Evolutionary conservation across 345 rosid species (phyloP).

Genomic region (Corymbia maculata): DNA sequence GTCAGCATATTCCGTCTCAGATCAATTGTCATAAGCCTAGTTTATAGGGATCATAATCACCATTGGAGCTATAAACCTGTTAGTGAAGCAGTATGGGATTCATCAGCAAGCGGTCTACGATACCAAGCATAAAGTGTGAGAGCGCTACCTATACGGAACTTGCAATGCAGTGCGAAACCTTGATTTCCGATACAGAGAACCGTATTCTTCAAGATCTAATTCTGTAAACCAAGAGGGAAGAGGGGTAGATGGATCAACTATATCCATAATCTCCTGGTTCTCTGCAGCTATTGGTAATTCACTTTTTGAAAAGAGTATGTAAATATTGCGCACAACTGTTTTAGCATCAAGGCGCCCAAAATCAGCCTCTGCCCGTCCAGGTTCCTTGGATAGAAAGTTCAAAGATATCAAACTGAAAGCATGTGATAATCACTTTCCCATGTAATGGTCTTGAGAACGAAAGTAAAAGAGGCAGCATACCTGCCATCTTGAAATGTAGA

Average conservation of each 20-base stretch:
- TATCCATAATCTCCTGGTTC: conserved; percentile 50
- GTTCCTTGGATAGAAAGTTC: neutral
- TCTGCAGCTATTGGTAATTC: conserved; percentile 46
- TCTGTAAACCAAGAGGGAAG: conserved; percentile 49
- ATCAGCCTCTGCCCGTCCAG: neutral
- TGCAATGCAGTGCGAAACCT: conserved; percentile 41
- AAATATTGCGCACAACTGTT: conserved; percentile 21
- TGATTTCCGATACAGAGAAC: conserved; percentile 39
- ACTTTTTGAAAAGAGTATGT: conserved; percentile 39
- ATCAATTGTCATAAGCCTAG: neutral
- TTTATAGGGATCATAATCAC: neutral
- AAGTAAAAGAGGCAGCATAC: conserved; percentile 1
- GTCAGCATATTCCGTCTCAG: neutral
- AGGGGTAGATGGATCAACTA: conserved; percentile 40
- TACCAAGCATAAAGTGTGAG: neutral
- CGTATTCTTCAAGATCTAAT: conserved; percentile 38
- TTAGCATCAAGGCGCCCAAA: neutral
- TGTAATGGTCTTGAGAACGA: neutral
- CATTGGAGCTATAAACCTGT: neutral
- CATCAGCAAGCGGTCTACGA: neutral
- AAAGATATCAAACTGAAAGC: neutral
- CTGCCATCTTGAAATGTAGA: conserved; percentile 39
- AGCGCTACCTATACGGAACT: conserved; percentile 39
- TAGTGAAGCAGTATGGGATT: neutral
- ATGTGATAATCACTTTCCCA: neutral